Conservation (phyloP, 176 grass and related monocot genomes). For the Dactylis glomerata region DNA sequence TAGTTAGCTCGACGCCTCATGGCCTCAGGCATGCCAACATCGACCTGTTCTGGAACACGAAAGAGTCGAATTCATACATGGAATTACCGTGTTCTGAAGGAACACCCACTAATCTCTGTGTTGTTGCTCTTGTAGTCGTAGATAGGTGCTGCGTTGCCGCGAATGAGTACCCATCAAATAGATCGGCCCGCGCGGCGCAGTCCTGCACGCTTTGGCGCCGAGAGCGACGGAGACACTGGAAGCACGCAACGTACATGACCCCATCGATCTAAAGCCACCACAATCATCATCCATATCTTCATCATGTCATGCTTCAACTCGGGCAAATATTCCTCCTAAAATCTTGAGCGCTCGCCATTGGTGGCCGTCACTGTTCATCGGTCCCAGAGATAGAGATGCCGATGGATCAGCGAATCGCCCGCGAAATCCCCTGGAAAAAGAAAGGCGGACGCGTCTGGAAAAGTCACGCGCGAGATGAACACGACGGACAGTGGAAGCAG, state of each 20-base stretch:
- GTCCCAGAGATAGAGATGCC: too few species aligned
- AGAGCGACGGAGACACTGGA: not conserved
- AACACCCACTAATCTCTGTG: not conserved
- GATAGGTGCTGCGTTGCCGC: not conserved
- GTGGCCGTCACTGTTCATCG: not conserved
- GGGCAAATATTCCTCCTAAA: not conserved
- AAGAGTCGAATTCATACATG: too few species aligned
- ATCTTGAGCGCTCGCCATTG: not conserved
- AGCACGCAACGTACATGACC: not conserved
- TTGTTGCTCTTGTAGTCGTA: not conserved
- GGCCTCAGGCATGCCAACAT: too few species aligned
- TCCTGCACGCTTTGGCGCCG: not conserved
- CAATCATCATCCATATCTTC: too few species aligned
- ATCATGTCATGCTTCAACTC: too few species aligned
- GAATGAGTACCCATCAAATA: not conserved
- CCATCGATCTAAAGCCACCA: not conserved
- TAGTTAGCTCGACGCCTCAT: not conserved
- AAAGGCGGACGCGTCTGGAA: not conserved
- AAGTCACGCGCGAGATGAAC: not conserved
- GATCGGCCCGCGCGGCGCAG: not conserved
- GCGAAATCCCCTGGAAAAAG: not conserved
- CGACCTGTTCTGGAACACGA: too few species aligned
- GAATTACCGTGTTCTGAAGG: not conserved
- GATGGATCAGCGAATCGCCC: not conserved
- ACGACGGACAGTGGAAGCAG: conserved; percentile 7